Base-by-base conservation (phyloP, 1,284 basidiomycete species). In the Amylostereum chailletii region DNA sequence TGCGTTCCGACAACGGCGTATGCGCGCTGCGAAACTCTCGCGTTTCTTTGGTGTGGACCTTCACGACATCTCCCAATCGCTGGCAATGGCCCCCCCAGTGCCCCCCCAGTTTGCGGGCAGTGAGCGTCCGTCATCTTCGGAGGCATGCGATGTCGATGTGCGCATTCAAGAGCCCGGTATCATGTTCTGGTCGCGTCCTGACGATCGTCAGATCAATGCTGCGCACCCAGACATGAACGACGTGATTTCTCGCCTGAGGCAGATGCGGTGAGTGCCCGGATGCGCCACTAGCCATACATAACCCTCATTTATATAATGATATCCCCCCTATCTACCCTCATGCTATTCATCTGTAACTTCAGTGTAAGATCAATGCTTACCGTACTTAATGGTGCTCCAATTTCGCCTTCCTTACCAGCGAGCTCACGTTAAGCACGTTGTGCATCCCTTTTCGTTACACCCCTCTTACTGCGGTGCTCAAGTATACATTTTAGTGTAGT, bases 11-110 rank as follows among this genome's bases (percentile, higher is more conserved):
- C 65, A 70, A 47, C 70, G 72, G 26, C 66, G 72, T 11, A 61
- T 68, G n/a, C 71, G 77, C 38, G 74, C 71, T 26, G 73, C 71
- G 49, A 81, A 81, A 60, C 63, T 81, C 43, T 69, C 72, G 5
- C 70, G 71, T 40, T 81, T 81, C 62, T 81, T 83, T 59, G 81
- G 80, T 4, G 77, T 82, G 33, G 68, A 65, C 32, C 72, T 74
- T 56, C 67, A 72, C 46, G 72, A 79, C 54, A 62, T 81, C 34
- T 63, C 61, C 1, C 34, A 34, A 4, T 42, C 55, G 3, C 36
- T 42, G 9, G 60, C 53, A 26, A 55, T 55, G 36, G 54, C 62
- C 43, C 43, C 27, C 36, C 19, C 10, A 42, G 11, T 33, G 37
- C 19, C 51, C 46, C 31, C 43, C 42, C 27, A 42, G 30, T 34